A percentile compares a stretch with the other conserved stretches of the same genome.
These are phyloP conservation scores for Stentor roeselii DNA, from an alignment of 73 alveolate genomes.

Conservation along the genomic window DNA sequence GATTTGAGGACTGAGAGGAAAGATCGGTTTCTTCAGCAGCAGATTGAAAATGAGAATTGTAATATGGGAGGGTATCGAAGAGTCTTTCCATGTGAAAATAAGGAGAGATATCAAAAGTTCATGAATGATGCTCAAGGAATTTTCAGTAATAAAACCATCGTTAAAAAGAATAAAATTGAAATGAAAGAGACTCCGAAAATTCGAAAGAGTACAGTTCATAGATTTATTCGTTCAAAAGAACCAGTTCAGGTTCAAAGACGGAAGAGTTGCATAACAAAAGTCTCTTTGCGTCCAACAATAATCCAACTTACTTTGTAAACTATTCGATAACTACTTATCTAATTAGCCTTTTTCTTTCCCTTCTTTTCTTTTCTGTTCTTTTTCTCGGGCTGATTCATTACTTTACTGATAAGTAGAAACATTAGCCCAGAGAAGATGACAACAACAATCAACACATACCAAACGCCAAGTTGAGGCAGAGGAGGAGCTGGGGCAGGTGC, in stretches of 20 bases:
- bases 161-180: too few species aligned
- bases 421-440: not conserved
- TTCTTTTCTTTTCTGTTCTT: not conserved
- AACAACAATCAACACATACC: not conserved
- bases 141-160: not conserved
- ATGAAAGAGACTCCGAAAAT: not conserved
- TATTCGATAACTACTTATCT: not conserved
- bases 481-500: not conserved
- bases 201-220: not conserved
- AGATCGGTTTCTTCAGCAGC: not conserved
- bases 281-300: not conserved
- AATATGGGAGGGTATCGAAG: slow-evolving; percentile 47
- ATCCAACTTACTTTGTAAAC: not conserved
- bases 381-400: not conserved
- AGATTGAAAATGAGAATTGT: slow-evolving; percentile 42
- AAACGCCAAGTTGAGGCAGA: not conserved
- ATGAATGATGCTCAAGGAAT: not conserved
- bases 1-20: not conserved
- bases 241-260: not conserved
- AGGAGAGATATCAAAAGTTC: not conserved
- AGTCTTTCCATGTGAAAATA: slow-evolving; percentile 43
- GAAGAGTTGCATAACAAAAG: not conserved
- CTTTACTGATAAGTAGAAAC: not conserved
- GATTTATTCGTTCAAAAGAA: not conserved
- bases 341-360: not conserved